Evolutionary conservation across 306 rosid species (phyloP), one percentile per base, ranked within the genome.

Genomic region (Senna tora): DNA sequence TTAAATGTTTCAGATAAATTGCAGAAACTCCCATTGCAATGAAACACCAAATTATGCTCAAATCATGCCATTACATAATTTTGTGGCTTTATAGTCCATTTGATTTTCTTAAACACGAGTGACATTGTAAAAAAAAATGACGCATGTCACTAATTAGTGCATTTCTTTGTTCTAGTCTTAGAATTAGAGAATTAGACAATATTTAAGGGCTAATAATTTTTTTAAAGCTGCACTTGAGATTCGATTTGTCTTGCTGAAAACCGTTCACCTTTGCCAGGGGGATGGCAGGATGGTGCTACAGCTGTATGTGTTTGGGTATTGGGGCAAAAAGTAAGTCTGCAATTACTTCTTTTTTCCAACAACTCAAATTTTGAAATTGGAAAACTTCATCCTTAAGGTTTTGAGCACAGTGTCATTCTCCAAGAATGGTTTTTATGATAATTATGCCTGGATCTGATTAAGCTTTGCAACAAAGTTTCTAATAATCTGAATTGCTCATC

Each of bases 201-300:
- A 51, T 57, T 62, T 33, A 51, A 54, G 36, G 45, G 22, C 17
- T 47, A n/a, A 73, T 67, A 56, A 25, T 25, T 25, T 67, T 73
- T 78, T 43, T 9, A 13, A 28, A 34, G 75, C 38, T 81, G 58
- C 45, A 61, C 69, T 75, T 81, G 34, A 12, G 21, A 65, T 63
- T 65, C 55, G 53, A 66, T 72, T 59, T 87, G 25, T 74, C 57
- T 58, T 79, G 67, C 74, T 85, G 79, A 49, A 33, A 15, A 34
- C 76, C 57, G 62, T 34, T 17, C 73, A 56, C 47, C 73, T 34
- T 72, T 64, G 71, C 67, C 86, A 92, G 98, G 90, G 69, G 96
- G 96, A 30, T 92, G 96, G 96, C 98, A 80, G 81, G 98, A 92
- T 66, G 98, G 98, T 71, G 95, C 98, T 57, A 92, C 96, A 63